phyloP scores from a whole-genome alignment of 2,329 filamentous ascomycete species.

The Pseudocercospora fuligena region DNA sequence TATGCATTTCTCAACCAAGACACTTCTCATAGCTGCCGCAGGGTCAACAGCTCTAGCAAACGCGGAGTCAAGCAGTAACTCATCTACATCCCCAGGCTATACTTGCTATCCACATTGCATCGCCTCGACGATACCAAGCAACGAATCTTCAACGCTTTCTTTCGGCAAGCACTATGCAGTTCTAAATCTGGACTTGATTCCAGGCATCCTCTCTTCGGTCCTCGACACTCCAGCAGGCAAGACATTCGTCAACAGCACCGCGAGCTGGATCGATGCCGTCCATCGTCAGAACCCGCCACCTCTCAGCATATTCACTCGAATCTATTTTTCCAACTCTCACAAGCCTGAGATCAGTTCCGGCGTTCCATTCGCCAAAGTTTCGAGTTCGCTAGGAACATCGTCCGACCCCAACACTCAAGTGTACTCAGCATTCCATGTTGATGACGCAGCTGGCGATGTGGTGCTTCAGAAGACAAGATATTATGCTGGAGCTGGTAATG shows the following conservation, averaged over 20 bases:
- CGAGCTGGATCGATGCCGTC: slow-evolving; percentile 48
- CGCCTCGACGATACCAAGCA: slow-evolving; percentile 29
- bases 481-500: slow-evolving; percentile 49
- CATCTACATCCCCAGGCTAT: slow-evolving; percentile 26
- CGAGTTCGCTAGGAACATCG: slow-evolving; percentile 38
- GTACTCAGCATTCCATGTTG: slow-evolving; percentile 39
- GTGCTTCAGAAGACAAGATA: slow-evolving; percentile 51
- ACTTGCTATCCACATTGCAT: slow-evolving; percentile 29
- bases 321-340: slow-evolving; percentile 43
- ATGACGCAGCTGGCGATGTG: slow-evolving; percentile 42
- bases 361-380: slow-evolving; percentile 44
- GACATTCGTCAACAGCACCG: slow-evolving; percentile 42
- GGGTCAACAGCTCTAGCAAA: not conserved
- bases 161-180: slow-evolving; percentile 48
- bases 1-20: slow-evolving; percentile 5
- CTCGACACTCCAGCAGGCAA: slow-evolving; percentile 42
- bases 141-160: slow-evolving; percentile 28
- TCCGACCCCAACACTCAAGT: slow-evolving; percentile 41
- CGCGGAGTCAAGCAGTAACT: not conserved
- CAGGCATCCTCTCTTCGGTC: slow-evolving; percentile 43
- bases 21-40: not conserved
- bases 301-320: slow-evolving; percentile 47
- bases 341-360: slow-evolving; percentile 44
- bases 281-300: slow-evolving; percentile 43
- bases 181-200: slow-evolving; percentile 52